Evolutionary conservation across 208 protist species (phyloP).

Genomic region (Leishmania major): DNA sequence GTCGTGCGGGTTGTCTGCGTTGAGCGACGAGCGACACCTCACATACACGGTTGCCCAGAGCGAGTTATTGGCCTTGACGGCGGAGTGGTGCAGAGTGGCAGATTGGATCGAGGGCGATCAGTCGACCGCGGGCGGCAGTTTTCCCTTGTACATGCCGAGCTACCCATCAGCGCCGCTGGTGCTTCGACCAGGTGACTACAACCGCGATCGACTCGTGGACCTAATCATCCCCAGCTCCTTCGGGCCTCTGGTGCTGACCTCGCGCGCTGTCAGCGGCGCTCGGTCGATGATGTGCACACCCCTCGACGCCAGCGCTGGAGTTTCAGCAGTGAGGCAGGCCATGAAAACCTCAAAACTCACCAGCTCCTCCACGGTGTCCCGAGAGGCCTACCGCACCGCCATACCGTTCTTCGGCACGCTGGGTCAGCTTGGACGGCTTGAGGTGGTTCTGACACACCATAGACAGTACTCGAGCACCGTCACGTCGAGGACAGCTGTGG

Average conservation of each 20-base stretch:
- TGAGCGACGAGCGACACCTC: neutral
- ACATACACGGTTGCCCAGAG: conserved; percentile 15
- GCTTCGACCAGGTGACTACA: conserved; percentile 59
- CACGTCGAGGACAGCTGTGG: neutral
- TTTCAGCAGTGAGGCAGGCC: conserved; percentile 17
- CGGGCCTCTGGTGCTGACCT: conserved; percentile 58
- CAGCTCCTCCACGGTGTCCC: neutral
- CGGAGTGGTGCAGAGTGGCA: conserved; percentile 21
- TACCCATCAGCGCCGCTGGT: conserved; percentile 41
- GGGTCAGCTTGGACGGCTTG: conserved; percentile 31
- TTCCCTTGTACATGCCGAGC: conserved; percentile 31
- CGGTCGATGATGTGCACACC: conserved; percentile 17
- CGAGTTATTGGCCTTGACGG: conserved; percentile 23
- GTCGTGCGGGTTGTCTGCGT: neutral
- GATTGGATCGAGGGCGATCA: neutral
- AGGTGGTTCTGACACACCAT: conserved; percentile 33
- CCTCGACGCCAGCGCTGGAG: conserved; percentile 12
- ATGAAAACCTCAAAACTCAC: neutral
- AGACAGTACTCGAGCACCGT: conserved; percentile 28
- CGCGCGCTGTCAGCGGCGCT: conserved; percentile 6
- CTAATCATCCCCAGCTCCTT: conserved; percentile 64
- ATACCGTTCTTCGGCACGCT: conserved; percentile 59
- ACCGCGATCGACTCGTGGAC: conserved; percentile 62
- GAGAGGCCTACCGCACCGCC: conserved; percentile 28
- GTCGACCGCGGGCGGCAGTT: neutral